Percentiles rank a stretch among this genome's conserved stretches.
These are phyloP conservation scores for Cytidiella melzeri DNA, from an alignment of 768 basidiomycete species.

Conservation along the genomic window DNA sequence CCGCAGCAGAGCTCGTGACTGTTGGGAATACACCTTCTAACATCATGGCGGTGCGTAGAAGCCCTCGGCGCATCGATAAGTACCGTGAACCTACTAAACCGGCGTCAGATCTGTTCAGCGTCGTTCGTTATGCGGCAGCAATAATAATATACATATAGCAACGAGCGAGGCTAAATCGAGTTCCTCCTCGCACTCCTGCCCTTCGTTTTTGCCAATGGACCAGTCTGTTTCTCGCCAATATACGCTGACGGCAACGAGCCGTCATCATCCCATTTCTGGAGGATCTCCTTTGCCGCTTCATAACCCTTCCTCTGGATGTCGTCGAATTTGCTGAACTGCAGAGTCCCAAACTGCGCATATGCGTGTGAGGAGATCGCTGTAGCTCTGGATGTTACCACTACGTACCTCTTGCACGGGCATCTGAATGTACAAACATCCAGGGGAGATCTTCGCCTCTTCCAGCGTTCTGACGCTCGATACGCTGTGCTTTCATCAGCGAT, in stretches of 20 bases:
- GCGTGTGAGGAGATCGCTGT: constrained; percentile 1
- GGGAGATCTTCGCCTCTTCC: constrained; percentile 89
- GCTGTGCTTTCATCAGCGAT: constrained; percentile 34
- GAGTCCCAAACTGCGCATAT: constrained; percentile 71
- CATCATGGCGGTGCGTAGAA: no score
- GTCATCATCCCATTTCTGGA: constrained; percentile 78
- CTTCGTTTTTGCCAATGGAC: constrained; percentile 49
- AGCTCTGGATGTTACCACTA: no score
- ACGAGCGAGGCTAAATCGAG: constrained; percentile 39
- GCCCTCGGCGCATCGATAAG: neutral
- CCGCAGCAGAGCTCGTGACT: no score
- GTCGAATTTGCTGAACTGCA: constrained; percentile 85
- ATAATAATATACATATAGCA: neutral
- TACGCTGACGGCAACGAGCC: constrained; percentile 74
- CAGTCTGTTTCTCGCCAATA: constrained; percentile 51
- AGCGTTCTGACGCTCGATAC: constrained; percentile 94
- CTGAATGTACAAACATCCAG: constrained; percentile 84
- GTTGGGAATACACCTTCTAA: no score
- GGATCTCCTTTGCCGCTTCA: constrained; percentile 57
- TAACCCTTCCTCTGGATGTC: constrained; percentile 86
- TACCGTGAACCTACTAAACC: neutral
- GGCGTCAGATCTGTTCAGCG: neutral
- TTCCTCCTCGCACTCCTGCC: constrained; percentile 76
- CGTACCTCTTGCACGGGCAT: constrained; percentile 92
- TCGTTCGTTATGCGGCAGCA: neutral